Percentiles rank a stretch among this genome's conserved stretches.
phyloP scores from a whole-genome alignment of 2,329 filamentous ascomycete genomes.

The Verticillium dahliae region DNA sequence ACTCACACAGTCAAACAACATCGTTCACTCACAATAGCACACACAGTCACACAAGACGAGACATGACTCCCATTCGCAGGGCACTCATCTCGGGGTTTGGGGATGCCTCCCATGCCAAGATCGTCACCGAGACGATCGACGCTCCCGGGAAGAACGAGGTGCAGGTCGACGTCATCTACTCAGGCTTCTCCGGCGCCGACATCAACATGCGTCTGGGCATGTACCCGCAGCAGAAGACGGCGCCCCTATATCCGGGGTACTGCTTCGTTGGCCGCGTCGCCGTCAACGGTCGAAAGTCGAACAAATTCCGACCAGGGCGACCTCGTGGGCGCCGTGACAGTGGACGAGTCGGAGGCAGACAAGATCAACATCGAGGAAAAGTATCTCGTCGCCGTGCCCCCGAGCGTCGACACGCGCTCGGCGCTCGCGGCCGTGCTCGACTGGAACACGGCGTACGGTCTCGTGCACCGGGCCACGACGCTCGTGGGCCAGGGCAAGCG shows the following conservation, averaged over 20 bases:
- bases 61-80: constrained; percentile 29
- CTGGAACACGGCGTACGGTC: constrained; percentile 35
- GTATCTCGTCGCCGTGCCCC: constrained; percentile 34
- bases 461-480: constrained; percentile 28
- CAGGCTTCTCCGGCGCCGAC: constrained; percentile 40
- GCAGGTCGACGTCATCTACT: constrained; percentile 38
- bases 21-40: too few relatives aligned
- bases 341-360: constrained; percentile 36
- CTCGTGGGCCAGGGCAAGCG: constrained; percentile 31
- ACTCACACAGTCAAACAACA: background rate
- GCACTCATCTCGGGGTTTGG: constrained; percentile 36
- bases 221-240: constrained; percentile 37
- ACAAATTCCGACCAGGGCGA: constrained; percentile 25
- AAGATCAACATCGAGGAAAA: constrained; percentile 39
- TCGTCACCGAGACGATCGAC: constrained; percentile 25
- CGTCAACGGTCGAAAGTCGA: constrained; percentile 26
- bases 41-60: background rate
- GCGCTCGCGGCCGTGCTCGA: constrained; percentile 34
- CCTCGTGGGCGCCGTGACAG: constrained; percentile 26
- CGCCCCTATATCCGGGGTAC: constrained; percentile 43
- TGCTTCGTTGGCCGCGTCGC: constrained; percentile 36
- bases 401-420: constrained; percentile 30
- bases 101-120: constrained; percentile 26
- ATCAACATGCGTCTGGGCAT: constrained; percentile 40
- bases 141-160: constrained; percentile 35